Evolutionary conservation across 345 rosid genomes (phyloP), one percentile per base, ranked within the genome.

Genomic region (Durio zibethinus): DNA sequence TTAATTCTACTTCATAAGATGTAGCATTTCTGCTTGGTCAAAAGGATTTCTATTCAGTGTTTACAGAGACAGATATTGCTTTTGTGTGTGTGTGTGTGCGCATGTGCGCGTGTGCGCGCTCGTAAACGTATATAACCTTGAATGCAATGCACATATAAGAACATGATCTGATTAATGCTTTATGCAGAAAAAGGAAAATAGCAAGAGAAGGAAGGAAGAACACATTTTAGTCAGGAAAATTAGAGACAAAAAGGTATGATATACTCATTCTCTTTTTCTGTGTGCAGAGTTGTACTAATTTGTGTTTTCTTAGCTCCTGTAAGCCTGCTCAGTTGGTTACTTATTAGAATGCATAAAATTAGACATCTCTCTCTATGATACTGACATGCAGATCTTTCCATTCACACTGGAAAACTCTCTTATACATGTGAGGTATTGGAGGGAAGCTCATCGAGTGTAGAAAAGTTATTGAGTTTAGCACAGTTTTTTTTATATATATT

Each of bases 121-220:
- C 40, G 7, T 38, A 38, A 38, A 38, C 7, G 7, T 38, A 5
- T 1, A 38, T 38, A 38, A 38, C 40, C 8, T 38, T 38, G 7
- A 38, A 35, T 5, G 40, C 7, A 38, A 38, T 38, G 7, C 40
- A 38, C 40, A 38, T 8, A 47, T 14, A 27, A 23, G 35, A 21
- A 33, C 31, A 42, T 4, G 3, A 45, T 71, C 27, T 50, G 57
- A 50, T 71, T 31, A 48, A 50, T 71, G 42, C 61, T 52, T 71
- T 11, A 5, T 71, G 61, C 87, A 92, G 93, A 90, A 81, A 79
- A 92, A 91, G 63, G 93, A 89, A 78, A 84, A 40, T 53, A 79
- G 87, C 82, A 94, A 92, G 91, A 86, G 90, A 79, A 91, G 91
- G 83, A 94, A 89, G 77, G 88, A 91, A 62, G 92, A 91, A 15